Conservation (phyloP, 345 rosid species). For the Arabidopsis thaliana region DNA sequence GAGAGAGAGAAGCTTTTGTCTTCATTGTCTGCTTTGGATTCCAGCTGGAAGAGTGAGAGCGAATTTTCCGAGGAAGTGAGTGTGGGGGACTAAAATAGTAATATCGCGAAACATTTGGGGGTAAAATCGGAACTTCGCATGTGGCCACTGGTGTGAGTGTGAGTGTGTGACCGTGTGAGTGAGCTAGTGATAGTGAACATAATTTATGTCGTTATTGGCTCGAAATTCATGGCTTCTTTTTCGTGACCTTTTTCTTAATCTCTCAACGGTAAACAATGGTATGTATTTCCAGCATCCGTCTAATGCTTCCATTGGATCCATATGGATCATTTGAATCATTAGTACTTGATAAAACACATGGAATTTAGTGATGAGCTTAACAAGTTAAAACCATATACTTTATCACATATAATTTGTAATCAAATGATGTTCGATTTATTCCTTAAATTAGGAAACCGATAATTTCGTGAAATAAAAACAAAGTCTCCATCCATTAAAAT, state of each 20-base stretch:
- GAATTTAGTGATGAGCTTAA: background rate
- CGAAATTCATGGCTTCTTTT: conserved; percentile 21
- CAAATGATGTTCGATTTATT: conserved; percentile 32
- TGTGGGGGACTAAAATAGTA: conserved; percentile 1
- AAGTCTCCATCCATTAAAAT: conserved; percentile 34
- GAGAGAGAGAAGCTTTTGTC: conserved; percentile 33
- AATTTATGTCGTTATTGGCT: background rate
- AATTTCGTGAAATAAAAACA: conserved; percentile 20
- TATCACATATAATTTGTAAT: conserved; percentile 38
- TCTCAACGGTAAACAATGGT: too few species aligned
- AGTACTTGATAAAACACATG: background rate
- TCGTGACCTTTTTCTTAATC: background rate
- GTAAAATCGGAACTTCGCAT: conserved; percentile 11
- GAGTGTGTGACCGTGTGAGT: background rate
- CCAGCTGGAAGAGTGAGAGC: conserved; percentile 46
- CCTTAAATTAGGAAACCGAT: conserved; percentile 37
- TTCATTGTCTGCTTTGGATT: conserved; percentile 35
- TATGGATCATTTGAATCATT: background rate
- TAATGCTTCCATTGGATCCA: too few species aligned
- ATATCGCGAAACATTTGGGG: background rate
- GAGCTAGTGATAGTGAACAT: background rate
- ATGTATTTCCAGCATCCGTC: too few species aligned
- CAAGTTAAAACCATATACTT: conserved; percentile 21
- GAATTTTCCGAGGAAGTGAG: conserved; percentile 29
- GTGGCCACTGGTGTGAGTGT: background rate